Conservation (phyloP, 495 filamentous ascomycete genomes). For the Neurospora sublineolata region DNA sequence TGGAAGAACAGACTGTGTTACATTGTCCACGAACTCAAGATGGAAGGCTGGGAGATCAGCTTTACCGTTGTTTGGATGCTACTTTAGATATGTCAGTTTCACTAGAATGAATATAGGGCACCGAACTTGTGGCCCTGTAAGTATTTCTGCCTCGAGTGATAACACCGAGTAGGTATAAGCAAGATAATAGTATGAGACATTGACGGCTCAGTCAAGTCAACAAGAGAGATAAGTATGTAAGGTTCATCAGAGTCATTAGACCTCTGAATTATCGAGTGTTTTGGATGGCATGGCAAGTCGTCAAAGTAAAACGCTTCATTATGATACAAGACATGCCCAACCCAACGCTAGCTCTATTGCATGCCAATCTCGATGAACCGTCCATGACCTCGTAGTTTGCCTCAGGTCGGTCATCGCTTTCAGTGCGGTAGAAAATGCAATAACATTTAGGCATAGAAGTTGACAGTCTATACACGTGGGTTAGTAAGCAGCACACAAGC, state of each 20-base stretch:
- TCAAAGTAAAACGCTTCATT: constrained; percentile 1
- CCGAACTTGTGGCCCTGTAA: background rate
- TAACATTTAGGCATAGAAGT: constrained; percentile 48
- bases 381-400: background rate
- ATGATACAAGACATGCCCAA: constrained; percentile 3
- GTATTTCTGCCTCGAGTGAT: background rate
- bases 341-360: constrained; percentile 2
- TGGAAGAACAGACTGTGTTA: background rate
- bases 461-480: constrained; percentile 37
- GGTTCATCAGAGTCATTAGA: background rate
- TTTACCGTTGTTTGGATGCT: background rate
- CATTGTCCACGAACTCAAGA: background rate
- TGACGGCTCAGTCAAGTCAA: background rate
- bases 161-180: background rate
- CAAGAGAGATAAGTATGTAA: background rate
- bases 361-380: constrained; percentile 8
- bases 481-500: constrained; percentile 16
- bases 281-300: background rate
- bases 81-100: background rate
- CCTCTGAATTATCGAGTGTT: background rate
- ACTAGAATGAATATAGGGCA: background rate
- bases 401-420: background rate
- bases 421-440: background rate
- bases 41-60: background rate
- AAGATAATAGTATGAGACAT: background rate